Base-by-base conservation (phyloP, 164 flowering plant species). In the Vitis amurensis region DNA sequence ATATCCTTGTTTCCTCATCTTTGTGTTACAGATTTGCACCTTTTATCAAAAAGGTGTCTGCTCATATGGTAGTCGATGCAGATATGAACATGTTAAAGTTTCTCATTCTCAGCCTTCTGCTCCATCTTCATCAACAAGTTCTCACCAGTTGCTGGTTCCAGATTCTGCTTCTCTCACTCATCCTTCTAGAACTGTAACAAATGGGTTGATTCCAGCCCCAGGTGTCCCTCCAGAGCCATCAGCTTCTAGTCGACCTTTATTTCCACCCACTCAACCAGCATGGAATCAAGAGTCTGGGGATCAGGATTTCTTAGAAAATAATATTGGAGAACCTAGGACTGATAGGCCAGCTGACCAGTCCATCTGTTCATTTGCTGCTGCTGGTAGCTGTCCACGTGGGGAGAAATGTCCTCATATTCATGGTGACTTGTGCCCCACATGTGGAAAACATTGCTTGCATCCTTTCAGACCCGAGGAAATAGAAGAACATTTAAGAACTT, bases 321-420 rank as follows among this genome's bases (percentile, higher is more conserved):
- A 63, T 57, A 11, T 19, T 66, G 64, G 29, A 29, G 82, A 79
- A 50, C 64, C 75, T 12, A 73, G 75, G 55, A 70, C 50, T 74
- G 30, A 19, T 65, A 58, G 61, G 61, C 90, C 87, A 55, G 75
- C 79, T 67, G 91, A 90, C 27, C 83, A 11, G 19, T 71, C 89
- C 56, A 81, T 96, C 7, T 96, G 98, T 77, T 81, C 97, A 17
- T 89, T 89, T 87, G 98, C 99, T 75, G 97, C 95, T 76, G 95
- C 86, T 76, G 99, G 98, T 51, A 71, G 74, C 31, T 96, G 99
- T 66, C 98, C 98, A 37, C 88, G 84, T 67, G 98, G 97, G 19
- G 99, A 91, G 53, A 81, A 73, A 10, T 96, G 97, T 79, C 92
- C 93, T 62, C 88, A 89, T 68, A 78, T 93, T 70, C 99, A 96